Evolutionary conservation across 1,139 yeast species (phyloP), one percentile per base, ranked within the genome.

Genomic region (Scheffersomyces lignicola): DNA sequence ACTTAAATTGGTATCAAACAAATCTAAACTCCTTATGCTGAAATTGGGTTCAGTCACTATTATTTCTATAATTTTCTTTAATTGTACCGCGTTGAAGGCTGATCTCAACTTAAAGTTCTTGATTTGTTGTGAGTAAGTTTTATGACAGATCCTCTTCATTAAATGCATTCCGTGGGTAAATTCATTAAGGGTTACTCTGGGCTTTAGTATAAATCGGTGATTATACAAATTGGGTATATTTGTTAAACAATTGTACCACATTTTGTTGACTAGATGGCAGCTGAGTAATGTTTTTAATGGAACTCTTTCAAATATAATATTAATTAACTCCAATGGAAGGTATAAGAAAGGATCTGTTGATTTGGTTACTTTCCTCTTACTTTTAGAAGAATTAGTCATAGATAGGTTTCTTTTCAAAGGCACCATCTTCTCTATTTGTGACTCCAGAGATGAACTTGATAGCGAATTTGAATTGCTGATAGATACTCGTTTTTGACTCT

Each of bases 291-390:
- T 34, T 15, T 39, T 48, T 13, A 58, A 37, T 0, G 58, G 43
- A 5, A 68, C 31, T 8, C 45, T 33, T 6, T 32, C 13, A 38
- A 68, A 67, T 1, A 69, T 51, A 2, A 40, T 5, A 11, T 54
- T 57, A 1, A 69, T 39, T 2, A 67, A 35, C 33, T 69, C 75
- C 6, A 43, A 31, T 1, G 70, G 67, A 2, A 69, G 44, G 15
- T 36, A 37, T 1, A 15, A 24, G 23, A 69, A 44, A 1, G 69
- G 69, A 40, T 69, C 74, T 14, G n/a, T 8, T 24, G 18, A 18
- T 20, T 17, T 18, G 11, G 12, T 13, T 15, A 16, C 9, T 16
- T 15, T 24, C 22, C 22, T n/a, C 26, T n/a, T 8, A 5, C 22
- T 18, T 24, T 18, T 29, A 18, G 15, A 14, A 9, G 14, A 8